Conservation (phyloP, 139 green algal species). For the Raphidocelis subcapitata region DNA sequence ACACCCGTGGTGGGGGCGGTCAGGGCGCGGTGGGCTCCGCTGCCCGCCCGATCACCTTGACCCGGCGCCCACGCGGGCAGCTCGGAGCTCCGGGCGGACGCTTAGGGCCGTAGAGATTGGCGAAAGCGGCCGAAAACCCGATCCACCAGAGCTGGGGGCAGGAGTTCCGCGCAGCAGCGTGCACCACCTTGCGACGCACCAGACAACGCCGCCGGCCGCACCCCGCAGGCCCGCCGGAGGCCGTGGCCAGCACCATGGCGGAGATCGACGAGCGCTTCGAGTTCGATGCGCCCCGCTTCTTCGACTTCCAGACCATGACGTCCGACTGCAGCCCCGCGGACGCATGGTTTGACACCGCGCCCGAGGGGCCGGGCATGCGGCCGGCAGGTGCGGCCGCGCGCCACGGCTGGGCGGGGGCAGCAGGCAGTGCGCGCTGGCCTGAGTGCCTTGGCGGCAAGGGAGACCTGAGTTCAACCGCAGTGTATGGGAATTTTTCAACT, state of each 20-base stretch:
- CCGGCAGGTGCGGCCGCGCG: neutral
- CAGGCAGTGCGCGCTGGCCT: neutral
- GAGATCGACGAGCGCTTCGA: slow-evolving; percentile 32
- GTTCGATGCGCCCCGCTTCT: slow-evolving; percentile 56
- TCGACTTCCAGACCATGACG: slow-evolving; percentile 46
- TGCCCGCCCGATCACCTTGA: no score
- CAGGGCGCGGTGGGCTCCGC: no score
- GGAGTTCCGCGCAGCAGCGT: no score
- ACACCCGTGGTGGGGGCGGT: no score
- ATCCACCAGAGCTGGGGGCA: no score
- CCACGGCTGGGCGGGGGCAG: slow-evolving; percentile 1
- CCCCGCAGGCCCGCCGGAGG: no score
- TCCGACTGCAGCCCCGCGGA: slow-evolving; percentile 24
- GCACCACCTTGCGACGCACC: no score
- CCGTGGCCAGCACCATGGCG: neutral
- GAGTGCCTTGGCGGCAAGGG: neutral
- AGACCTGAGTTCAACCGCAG: neutral
- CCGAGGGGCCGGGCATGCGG: slow-evolving; percentile 17
- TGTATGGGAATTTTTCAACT: neutral
- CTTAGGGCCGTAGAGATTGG: no score
- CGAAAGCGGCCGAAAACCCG: no score
- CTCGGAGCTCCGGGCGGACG: no score
- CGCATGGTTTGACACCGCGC: slow-evolving; percentile 57
- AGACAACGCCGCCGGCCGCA: neutral
- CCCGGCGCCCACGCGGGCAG: no score